Percentiles rank a stretch among this genome's conserved stretches.
Evolutionary conservation across 2,329 filamentous ascomycete genomes (phyloP).

Genomic region (Phialophora expanda): DNA sequence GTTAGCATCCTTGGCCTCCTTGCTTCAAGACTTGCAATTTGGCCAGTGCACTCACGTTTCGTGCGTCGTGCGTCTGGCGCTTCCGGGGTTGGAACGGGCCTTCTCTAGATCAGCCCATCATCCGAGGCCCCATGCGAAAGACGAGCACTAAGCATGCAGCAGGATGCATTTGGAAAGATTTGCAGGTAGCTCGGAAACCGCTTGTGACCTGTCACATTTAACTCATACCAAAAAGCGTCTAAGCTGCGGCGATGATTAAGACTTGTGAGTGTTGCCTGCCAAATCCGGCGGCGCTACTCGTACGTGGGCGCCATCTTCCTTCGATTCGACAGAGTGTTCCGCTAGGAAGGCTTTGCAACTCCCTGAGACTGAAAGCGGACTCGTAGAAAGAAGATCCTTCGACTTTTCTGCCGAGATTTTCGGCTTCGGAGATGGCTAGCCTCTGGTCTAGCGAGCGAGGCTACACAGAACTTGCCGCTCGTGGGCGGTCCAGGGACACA

Average conservation of each 20-base stretch:
- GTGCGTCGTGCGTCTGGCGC: background rate
- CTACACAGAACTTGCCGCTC: background rate
- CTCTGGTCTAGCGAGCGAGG: background rate
- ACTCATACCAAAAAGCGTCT: background rate
- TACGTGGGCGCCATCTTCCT: background rate
- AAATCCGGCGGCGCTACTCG: background rate
- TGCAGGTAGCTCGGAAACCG: background rate
- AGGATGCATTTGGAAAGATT: conserved; percentile 6
- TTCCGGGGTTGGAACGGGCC: conserved; percentile 23
- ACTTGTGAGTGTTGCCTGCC: background rate
- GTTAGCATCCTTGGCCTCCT: background rate
- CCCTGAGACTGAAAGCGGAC: background rate
- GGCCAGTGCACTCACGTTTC: background rate
- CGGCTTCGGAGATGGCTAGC: background rate
- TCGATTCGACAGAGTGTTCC: background rate
- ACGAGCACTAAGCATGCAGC: conserved; percentile 6
- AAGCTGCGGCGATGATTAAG: background rate
- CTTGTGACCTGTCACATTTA: conserved; percentile 7
- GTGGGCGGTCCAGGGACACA: background rate
- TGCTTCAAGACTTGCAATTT: background rate
- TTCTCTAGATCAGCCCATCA: conserved; percentile 9
- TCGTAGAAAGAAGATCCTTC: background rate
- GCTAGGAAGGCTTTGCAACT: background rate
- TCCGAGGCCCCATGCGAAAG: conserved; percentile 3
- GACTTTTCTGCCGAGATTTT: background rate